A percentile compares a stretch with the other conserved stretches of the same genome.
Evolutionary conservation across 2,329 filamentous ascomycete species (phyloP).

Genomic region (Talaromyces sp.): DNA sequence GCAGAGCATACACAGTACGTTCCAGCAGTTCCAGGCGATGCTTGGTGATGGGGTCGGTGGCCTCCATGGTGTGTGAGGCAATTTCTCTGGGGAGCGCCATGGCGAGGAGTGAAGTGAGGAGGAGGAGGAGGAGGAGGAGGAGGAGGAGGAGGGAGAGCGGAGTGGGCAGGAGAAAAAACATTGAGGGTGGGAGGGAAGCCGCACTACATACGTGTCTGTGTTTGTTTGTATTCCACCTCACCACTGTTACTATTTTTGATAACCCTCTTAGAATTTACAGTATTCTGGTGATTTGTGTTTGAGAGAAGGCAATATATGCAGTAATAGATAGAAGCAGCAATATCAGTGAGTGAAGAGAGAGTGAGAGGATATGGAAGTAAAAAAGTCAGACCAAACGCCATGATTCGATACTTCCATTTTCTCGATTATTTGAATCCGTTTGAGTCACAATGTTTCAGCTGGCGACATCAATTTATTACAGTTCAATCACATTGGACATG

Average conservation of each 20-base stretch:
- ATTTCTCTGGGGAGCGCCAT: slow-evolving; percentile 2
- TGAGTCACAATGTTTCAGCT: neutral
- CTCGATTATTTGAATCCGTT: neutral
- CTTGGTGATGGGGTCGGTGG: neutral
- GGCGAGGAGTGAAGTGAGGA: neutral
- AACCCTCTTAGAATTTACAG: neutral
- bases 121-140: too few species aligned
- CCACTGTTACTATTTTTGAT: neutral
- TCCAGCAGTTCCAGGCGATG: slow-evolving; percentile 10
- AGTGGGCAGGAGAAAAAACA: neutral
- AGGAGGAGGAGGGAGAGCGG: neutral
- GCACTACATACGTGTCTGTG: neutral
- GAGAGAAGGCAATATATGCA: neutral
- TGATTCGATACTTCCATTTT: neutral
- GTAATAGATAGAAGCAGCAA: neutral
- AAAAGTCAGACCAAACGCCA: neutral
- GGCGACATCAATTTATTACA: too few species aligned
- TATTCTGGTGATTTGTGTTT: neutral
- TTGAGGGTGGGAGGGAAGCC: neutral
- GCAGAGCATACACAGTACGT: slow-evolving; percentile 7
- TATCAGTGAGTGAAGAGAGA: too few species aligned
- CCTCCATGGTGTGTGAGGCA: slow-evolving; percentile 3
- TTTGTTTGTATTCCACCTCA: neutral
- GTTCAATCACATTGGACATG: neutral
- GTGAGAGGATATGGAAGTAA: neutral